phyloP scores from a whole-genome alignment of 2,329 filamentous ascomycete genomes.

The Cadophora malorum region DNA sequence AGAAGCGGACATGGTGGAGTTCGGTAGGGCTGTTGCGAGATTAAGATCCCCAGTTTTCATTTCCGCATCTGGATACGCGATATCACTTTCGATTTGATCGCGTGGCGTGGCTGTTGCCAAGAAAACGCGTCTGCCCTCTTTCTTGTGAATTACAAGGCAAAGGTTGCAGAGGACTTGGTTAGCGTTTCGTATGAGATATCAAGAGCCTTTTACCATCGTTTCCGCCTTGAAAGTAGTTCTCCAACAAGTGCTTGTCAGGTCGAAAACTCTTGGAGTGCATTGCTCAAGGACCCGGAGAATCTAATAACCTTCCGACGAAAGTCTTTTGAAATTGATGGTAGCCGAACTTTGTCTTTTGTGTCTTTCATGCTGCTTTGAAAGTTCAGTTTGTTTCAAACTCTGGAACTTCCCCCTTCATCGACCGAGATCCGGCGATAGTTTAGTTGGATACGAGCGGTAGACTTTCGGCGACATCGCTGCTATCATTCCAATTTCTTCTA shows the following conservation, averaged over 20 bases:
- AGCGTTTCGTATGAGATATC: not conserved
- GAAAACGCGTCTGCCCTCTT: slow-evolving; percentile 4
- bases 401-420: not conserved
- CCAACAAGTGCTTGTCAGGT: not conserved
- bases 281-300: not conserved
- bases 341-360: not conserved
- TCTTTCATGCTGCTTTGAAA: slow-evolving; percentile 8
- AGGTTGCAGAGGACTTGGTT: too few relatives aligned
- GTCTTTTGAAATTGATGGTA: not conserved
- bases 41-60: slow-evolving; percentile 14
- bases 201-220: not conserved
- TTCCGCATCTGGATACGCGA: slow-evolving; percentile 2
- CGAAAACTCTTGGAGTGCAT: not conserved
- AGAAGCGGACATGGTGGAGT: not conserved
- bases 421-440: not conserved
- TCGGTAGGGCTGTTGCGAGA: slow-evolving; percentile 23
- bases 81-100: not conserved
- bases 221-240: not conserved
- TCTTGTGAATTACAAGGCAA: not conserved
- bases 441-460: not conserved
- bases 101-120: slow-evolving; percentile 12
- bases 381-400: not conserved
- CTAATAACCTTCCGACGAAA: not conserved
- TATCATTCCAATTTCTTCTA: not conserved
- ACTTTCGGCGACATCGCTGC: not conserved